Evolutionary conservation across 306 rosid species (phyloP).

Genomic region (Cicer judaicum): DNA sequence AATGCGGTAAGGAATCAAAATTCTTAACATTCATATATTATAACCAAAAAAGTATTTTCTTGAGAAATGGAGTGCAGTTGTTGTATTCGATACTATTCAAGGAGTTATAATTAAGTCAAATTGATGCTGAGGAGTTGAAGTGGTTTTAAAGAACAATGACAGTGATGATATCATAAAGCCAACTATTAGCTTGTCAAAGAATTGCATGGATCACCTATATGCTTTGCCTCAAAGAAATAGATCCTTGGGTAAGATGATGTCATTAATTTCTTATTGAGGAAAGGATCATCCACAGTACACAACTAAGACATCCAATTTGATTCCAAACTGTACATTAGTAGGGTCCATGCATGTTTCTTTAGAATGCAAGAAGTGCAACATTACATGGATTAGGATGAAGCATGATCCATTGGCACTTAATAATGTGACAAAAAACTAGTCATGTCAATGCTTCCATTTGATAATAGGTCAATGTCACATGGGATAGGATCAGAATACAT

Average conservation of each 20-base stretch:
- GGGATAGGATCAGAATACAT: background rate
- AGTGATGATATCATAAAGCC: background rate
- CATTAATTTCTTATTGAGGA: background rate
- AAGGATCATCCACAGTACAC: constrained; percentile 39
- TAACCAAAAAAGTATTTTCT: background rate
- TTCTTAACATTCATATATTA: too few relatives aligned
- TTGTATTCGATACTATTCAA: background rate
- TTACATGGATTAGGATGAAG: constrained; percentile 35
- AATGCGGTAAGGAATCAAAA: too few relatives aligned
- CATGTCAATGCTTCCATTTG: constrained; percentile 37
- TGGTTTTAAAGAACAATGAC: background rate
- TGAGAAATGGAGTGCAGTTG: background rate
- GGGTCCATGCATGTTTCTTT: constrained; percentile 46
- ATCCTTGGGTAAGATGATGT: background rate
- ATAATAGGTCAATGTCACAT: constrained; percentile 20
- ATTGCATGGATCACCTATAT: background rate
- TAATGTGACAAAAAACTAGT: constrained; percentile 44
- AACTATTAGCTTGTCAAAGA: background rate
- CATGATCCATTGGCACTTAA: constrained; percentile 21
- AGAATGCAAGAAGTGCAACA: constrained; percentile 30
- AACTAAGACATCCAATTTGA: constrained; percentile 18
- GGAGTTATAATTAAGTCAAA: background rate
- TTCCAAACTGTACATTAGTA: constrained; percentile 44
- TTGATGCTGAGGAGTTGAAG: constrained; percentile 1
- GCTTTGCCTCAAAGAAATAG: background rate